Evolutionary conservation across 2,329 filamentous ascomycete species (phyloP).

Genomic region (Bertia moriformis): DNA sequence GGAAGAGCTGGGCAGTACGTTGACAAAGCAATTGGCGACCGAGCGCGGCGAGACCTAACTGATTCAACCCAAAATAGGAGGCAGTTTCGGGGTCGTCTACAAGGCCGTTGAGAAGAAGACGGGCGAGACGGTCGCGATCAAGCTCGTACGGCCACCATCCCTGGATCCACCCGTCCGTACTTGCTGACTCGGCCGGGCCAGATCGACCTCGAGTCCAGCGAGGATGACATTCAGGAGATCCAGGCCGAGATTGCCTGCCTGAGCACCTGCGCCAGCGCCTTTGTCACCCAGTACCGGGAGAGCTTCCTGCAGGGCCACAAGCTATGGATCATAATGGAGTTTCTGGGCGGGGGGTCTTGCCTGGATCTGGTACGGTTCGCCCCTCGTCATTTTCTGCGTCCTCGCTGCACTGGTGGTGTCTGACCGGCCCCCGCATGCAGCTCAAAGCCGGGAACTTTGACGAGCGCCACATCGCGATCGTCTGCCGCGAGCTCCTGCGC

Average conservation of each 20-base stretch:
- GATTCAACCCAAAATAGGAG: too few species aligned
- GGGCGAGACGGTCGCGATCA: constrained; percentile 88
- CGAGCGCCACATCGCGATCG: constrained; percentile 82
- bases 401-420: constrained; percentile 12
- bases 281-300: constrained; percentile 89
- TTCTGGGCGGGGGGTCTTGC: constrained; percentile 84
- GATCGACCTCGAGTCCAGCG: constrained; percentile 98
- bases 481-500: constrained; percentile 78
- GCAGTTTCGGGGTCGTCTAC: constrained; percentile 93
- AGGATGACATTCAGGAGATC: constrained; percentile 96
- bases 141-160: constrained; percentile 53
- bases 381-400: background rate
- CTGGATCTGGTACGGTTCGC: constrained; percentile 62
- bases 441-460: constrained; percentile 83
- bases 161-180: constrained; percentile 2
- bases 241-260: constrained; percentile 92
- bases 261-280: constrained; percentile 84
- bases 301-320: constrained; percentile 91
- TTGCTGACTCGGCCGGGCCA: constrained; percentile 31
- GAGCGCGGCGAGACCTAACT: background rate
- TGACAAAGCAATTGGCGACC: constrained; percentile 1
- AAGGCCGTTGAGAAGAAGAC: constrained; percentile 85
- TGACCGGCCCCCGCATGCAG: constrained; percentile 32
- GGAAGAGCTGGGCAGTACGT: constrained; percentile 87
- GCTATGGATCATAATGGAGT: constrained; percentile 99